Evolutionary conservation across 2,329 filamentous ascomycete genomes (phyloP), one percentile per base, ranked within the genome.

Genomic region (Aureobasidium lini): DNA sequence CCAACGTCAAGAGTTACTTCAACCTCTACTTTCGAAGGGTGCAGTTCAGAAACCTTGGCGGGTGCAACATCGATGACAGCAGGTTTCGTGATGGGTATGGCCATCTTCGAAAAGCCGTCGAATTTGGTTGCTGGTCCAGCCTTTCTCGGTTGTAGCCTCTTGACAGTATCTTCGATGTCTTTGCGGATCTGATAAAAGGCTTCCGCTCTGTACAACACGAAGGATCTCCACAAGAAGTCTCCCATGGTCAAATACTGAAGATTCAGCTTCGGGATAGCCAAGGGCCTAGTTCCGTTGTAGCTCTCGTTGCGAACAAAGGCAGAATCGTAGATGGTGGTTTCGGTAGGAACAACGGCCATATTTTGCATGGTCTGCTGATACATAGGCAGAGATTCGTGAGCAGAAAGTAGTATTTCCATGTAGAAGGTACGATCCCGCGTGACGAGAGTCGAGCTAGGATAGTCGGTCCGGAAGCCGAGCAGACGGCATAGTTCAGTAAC

Each of bases 141-240:
- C 23, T 76, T 69, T 64, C 86, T 84, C 1, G 93, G 92, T 64
- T 87, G 84, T 61, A 99, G 76, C 47, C 90, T 85, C 68, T 88
- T 89, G 53, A 97, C 71, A 6, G 88, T 85, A 49, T 89, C 84
- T 70, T 96, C 90, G 60, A 99, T 85, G 70, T 99, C 90, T 68
- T 91, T 93, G 47, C 91, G 85, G 61, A 99, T 93, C 62, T 90
- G 89, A 71, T 95, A 97, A 71, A 97, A 96, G 0, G 93, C 84
- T 72, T 99, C 94, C 61, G 87, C 89, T 42, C 93, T 85, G 70
- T 96, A 94, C 8, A 99, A 78, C 13, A 95, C 81, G 67, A 97
- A 87, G 0, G 93, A 91, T 63, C 95, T 84, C 91, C 92, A 99
- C n/a, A 99, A 76, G 67, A 99, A 99, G 72, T 99, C 94, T 2